These are phyloP conservation scores for Rusavskia elegans DNA, from an alignment of 495 filamentous ascomycete genomes.

Conservation along the genomic window DNA sequence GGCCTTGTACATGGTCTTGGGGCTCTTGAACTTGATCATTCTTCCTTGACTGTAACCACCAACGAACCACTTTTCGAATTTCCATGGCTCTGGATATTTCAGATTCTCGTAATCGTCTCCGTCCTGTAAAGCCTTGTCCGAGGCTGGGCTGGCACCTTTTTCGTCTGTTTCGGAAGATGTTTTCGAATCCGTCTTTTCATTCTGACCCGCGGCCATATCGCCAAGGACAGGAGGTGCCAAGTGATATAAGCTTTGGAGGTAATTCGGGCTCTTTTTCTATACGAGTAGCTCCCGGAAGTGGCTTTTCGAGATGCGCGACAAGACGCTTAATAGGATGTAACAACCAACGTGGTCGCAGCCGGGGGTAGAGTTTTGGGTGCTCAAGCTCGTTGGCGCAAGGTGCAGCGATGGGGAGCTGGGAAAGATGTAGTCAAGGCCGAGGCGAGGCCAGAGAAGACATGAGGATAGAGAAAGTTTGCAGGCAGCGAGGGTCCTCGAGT, in stretches of 20 bases:
- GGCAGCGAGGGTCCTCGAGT: too few species aligned
- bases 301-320: too few species aligned
- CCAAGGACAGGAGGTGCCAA: background rate
- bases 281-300: too few species aligned
- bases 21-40: slow-evolving; percentile 16
- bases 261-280: too few species aligned
- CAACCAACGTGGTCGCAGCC: too few species aligned
- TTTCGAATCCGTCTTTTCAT: background rate
- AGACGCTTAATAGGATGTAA: too few species aligned
- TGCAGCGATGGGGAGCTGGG: too few species aligned
- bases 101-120: slow-evolving; percentile 9
- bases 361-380: too few species aligned
- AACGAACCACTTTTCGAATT: slow-evolving; percentile 12
- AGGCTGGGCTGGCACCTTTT: slow-evolving; percentile 1
- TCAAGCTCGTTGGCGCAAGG: too few species aligned
- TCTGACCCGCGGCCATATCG: background rate
- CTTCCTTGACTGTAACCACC: slow-evolving; percentile 12
- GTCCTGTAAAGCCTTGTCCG: background rate
- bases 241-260: background rate
- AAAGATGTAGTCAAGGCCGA: too few species aligned
- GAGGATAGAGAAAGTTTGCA: too few species aligned
- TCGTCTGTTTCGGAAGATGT: background rate
- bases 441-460: too few species aligned
- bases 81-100: slow-evolving; percentile 12
- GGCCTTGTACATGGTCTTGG: slow-evolving; percentile 15